Evolutionary conservation across 1,284 basidiomycete species (phyloP).

Genomic region (Cutaneotrichosporon sp.): DNA sequence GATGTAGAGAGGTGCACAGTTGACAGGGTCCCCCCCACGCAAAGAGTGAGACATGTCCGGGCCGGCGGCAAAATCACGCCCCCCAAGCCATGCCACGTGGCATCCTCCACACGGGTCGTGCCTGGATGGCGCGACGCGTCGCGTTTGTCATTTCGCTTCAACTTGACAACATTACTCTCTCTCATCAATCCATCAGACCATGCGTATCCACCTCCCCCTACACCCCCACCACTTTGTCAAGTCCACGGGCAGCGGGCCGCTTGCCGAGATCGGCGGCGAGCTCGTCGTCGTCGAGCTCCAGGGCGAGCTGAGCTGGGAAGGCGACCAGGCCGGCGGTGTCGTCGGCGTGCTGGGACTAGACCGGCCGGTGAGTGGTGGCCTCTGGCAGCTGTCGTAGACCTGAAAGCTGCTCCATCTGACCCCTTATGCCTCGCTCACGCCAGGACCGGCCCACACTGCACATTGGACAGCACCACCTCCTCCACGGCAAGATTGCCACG

Average conservation of each 20-base stretch:
- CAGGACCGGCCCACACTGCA: conserved; percentile 75
- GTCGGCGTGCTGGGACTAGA: conserved; percentile 51
- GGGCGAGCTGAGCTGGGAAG: conserved; percentile 60
- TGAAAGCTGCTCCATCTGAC: too few relatives aligned
- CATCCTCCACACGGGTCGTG: neutral
- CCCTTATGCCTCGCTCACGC: conserved; percentile 4
- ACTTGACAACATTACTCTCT: neutral
- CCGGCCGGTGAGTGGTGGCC: conserved; percentile 48
- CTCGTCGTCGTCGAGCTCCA: conserved; percentile 49
- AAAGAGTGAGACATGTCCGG: neutral
- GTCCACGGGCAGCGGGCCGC: conserved; percentile 31
- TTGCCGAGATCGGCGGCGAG: conserved; percentile 48
- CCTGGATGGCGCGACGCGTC: neutral
- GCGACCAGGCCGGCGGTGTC: conserved; percentile 46
- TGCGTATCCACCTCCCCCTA: conserved; percentile 53
- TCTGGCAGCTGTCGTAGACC: too few relatives aligned
- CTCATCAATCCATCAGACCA: too few relatives aligned
- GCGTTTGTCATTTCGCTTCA: neutral
- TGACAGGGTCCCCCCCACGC: neutral
- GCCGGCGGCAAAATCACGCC: neutral
- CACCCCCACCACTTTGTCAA: conserved; percentile 37
- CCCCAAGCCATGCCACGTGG: neutral
- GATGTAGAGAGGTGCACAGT: too few relatives aligned
- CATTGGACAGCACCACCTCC: conserved; percentile 77
- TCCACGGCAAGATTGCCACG: conserved; percentile 79